These are phyloP conservation scores for Musa beccarii DNA, from an alignment of 176 grass and related monocot genomes.

Conservation along the genomic window DNA sequence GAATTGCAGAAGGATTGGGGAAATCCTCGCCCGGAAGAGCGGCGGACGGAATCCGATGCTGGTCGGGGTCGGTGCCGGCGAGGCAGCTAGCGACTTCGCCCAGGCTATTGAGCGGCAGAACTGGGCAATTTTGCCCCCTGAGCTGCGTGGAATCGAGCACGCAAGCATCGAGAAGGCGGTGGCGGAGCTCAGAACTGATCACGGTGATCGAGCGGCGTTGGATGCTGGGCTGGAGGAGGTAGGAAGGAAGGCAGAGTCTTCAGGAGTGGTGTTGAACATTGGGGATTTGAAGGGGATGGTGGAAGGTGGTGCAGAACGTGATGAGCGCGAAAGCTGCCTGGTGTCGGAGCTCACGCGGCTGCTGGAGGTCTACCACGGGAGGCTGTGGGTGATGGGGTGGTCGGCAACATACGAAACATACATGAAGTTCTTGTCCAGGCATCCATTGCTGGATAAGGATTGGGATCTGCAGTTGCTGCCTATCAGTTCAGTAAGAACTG, in stretches of 20 bases:
- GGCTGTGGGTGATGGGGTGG: constrained; percentile 79
- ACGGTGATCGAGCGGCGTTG: background rate
- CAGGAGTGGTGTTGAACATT: constrained; percentile 52
- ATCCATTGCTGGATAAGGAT: constrained; percentile 83
- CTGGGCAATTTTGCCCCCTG: constrained; percentile 28
- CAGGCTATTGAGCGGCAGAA: constrained; percentile 26
- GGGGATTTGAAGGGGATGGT: constrained; percentile 73
- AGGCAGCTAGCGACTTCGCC: constrained; percentile 46
- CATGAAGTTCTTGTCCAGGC: constrained; percentile 78
- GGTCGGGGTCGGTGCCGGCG: constrained; percentile 54
- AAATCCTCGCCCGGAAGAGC: constrained; percentile 44
- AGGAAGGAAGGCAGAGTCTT: constrained; percentile 8
- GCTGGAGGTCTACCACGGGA: constrained; percentile 44
- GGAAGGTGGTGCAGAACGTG: constrained; percentile 22
- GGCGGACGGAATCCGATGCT: constrained; percentile 65
- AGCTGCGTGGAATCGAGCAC: background rate
- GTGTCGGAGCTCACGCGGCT: constrained; percentile 67
- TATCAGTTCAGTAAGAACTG: constrained; percentile 38
- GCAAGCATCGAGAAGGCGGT: constrained; percentile 21
- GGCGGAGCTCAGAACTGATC: background rate
- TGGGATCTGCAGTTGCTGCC: constrained; percentile 91
- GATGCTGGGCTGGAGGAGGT: constrained; percentile 25
- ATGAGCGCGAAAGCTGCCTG: constrained; percentile 30
- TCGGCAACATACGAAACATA: constrained; percentile 79
- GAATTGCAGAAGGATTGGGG: constrained; percentile 51